Base-by-base conservation (phyloP, 371 early-diverging fungal genomes). In the Rhizopus stolonifer region DNA sequence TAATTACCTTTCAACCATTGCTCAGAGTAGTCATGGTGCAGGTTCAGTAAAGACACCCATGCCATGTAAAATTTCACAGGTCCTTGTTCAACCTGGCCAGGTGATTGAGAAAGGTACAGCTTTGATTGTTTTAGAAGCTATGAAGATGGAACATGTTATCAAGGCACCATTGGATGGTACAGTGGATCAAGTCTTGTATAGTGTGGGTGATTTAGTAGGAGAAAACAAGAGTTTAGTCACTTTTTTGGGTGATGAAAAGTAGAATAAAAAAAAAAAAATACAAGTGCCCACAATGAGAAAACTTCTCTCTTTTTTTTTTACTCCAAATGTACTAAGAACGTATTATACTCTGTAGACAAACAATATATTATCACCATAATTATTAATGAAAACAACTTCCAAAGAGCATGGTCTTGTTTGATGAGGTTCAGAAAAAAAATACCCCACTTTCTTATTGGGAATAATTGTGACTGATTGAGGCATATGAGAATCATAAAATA, bases 141-240 rank as follows among this genome's bases (percentile, higher is more conserved):
- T 97, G 98, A 97, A 97, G 81, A 97, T 97, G 98, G 96, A 96
- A 78, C 95, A 97, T 58, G 84, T 92, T 42, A 89, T 97, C 60
- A 88, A 87, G 69, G 87, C 95, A 4, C 95, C 96, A 4, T 56
- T 71, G 26, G 78, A 82, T 19, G 98, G 94, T 25, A 79, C 75
- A 4, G 72, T 96, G 46, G 79, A 84, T 42, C 80, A 86, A 52
- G 83, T 95, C 18, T 51, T 82, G 56, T 93, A 87, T 70, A 79
- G 67, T 31, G 89, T 90, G 1, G 97, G 96, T 25, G 93, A 95
- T 29, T 70, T 95, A 54, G 97, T 95, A 19, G 89, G 79, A 2
- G 94, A 95, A 63, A 90, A 91, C 61, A 89, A 94, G 70, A 72
- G 69, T 26, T 69, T 95, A 48, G 83, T 96, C 14, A 79, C 80